Percentiles rank a stretch among this genome's conserved stretches.
Evolutionary conservation across 2,329 filamentous ascomycete genomes (phyloP).

Genomic region (Sporothrix brunneoviolacea): DNA sequence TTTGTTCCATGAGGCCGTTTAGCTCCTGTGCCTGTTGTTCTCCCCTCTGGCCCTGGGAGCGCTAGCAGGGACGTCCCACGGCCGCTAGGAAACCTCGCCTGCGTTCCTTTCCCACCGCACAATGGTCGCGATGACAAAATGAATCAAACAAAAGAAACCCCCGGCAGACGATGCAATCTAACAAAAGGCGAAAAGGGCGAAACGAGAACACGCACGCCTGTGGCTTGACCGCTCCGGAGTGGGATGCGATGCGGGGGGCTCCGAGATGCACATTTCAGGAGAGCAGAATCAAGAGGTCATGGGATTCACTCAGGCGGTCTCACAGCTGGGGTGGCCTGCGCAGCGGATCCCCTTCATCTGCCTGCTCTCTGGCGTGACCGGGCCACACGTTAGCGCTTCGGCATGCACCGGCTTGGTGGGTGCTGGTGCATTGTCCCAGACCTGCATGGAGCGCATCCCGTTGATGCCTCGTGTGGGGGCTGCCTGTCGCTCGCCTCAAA

Average conservation of each 20-base stretch:
- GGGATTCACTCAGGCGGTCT: neutral
- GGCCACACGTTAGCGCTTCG: neutral
- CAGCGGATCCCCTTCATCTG: neutral
- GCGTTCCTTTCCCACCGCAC: neutral
- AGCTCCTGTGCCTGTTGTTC: no score
- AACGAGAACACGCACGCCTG: neutral
- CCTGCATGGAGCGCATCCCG: no score
- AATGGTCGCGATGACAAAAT: neutral
- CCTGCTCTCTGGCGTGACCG: neutral
- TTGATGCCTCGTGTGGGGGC: no score
- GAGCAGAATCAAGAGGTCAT: slow-evolving; percentile 6
- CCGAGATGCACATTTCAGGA: slow-evolving; percentile 6
- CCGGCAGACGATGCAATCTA: neutral
- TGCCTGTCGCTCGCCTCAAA: no score
- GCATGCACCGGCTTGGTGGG: neutral
- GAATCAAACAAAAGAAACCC: neutral
- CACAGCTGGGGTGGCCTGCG: neutral
- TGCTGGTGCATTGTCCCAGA: neutral
- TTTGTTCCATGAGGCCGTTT: no score
- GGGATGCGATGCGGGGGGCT: slow-evolving; percentile 7
- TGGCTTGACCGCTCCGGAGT: slow-evolving; percentile 7
- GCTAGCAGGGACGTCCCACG: no score
- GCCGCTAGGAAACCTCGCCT: no score
- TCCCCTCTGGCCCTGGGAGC: no score
- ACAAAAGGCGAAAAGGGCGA: neutral